These are phyloP conservation scores for Linnemannia hyalina DNA, from an alignment of 192 early-diverging fungal genomes.

Conservation along the genomic window DNA sequence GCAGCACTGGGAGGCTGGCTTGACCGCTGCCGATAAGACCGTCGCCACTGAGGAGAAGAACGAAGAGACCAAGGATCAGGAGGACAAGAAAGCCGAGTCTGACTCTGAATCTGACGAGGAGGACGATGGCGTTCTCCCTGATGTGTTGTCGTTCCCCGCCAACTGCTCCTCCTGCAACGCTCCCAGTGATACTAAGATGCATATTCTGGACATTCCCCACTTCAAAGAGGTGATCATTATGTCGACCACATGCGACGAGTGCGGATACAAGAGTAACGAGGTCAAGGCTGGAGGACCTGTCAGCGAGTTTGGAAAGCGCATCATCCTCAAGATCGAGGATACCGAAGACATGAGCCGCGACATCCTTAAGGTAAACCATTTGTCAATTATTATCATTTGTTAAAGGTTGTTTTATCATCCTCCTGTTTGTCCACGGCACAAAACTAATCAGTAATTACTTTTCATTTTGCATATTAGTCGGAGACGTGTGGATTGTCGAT, in stretches of 20 bases:
- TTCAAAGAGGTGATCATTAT: conserved; percentile 97
- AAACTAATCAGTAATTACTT: neutral
- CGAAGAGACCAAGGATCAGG: conserved; percentile 14
- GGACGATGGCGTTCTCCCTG: conserved; percentile 73
- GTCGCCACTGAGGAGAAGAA: conserved; percentile 10
- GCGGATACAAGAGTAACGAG: conserved; percentile 97
- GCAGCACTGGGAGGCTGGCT: conserved; percentile 54
- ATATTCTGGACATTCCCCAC: conserved; percentile 92
- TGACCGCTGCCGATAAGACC: conserved; percentile 39
- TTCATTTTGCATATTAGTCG: conserved; percentile 57
- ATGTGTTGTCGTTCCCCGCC: conserved; percentile 85
- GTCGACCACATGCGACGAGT: conserved; percentile 91
- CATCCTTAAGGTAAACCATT: conserved; percentile 80
- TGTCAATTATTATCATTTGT: neutral
- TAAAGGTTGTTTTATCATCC: too few species aligned
- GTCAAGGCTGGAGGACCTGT: conserved; percentile 96
- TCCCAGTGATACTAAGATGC: conserved; percentile 90
- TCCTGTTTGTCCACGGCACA: neutral
- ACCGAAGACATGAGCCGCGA: conserved; percentile 91
- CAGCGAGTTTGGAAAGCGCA: conserved; percentile 79
- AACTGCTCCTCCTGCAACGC: conserved; percentile 88
- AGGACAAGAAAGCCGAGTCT: conserved; percentile 35
- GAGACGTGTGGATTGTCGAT: conserved; percentile 93
- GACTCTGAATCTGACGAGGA: conserved; percentile 59
- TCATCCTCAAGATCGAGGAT: conserved; percentile 87